Base-by-base conservation (phyloP, 1,139 yeast genomes). In the Blastobotrys ciferrii region DNA sequence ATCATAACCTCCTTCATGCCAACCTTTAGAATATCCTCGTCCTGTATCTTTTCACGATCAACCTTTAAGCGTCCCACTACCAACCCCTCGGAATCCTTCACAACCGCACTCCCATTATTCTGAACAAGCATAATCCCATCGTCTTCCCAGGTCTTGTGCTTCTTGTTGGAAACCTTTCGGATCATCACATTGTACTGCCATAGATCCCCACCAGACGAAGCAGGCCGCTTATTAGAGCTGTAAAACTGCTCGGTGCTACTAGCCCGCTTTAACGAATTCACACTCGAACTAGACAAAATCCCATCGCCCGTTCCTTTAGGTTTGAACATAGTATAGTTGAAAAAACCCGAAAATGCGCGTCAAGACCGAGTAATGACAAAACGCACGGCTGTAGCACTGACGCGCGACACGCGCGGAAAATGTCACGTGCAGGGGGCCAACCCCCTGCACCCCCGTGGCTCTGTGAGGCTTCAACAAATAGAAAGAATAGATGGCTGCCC, bases 131-230 rank as follows among this genome's bases (percentile, higher is more conserved):
- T 71, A 20, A 68, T 66, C 0, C 96, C 98, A 67, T 92, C 98
- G 2, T 95, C 96, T 50, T 88, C 95, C 98, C 98, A 92, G 0
- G 91, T 83, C 63, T 91, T 91, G 65, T 89, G 82, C 72, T 91
- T 89, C 67, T 86, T 87, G 35, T 70, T 74, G 0, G 92, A 73
- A 37, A 73, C 74, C 63, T 87, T 88, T 38, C 98, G 35, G 9
- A 40, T 40, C 45, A 45, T 23, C 12, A 41, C 45, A 14, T 23
- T 32, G 19, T 23, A 42, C 33, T 13, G 18, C 28, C 40, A 17
- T 12, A 17, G 9, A 9, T n/a, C 28, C 4, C 28, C 28, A 4
- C 28, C 40, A 4, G 40, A 3, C 11, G 13, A 12, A 36, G 40
- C 40, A 7, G 40, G 28, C 19, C 40, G 11, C 19, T 36, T 36